Conservation (phyloP, 768 basidiomycete species). For the Tephrocybe sp. region DNA sequence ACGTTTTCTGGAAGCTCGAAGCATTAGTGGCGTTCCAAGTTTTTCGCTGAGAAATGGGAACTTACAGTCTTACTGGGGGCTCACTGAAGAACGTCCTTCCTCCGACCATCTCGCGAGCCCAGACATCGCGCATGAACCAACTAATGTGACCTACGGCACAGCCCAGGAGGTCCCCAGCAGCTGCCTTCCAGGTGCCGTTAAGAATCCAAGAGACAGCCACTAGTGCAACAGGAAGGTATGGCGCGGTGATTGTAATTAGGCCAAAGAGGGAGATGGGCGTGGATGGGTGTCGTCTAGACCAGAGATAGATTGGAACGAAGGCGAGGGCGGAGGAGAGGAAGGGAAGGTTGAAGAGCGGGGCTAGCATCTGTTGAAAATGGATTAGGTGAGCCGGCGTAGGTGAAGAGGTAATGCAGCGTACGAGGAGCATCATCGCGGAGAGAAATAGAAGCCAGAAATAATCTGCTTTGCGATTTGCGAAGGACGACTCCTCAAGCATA, state of each 20-base stretch:
- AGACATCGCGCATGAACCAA: conserved; percentile 84
- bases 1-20: conserved; percentile 46
- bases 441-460: conserved; percentile 93
- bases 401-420: conserved; percentile 32
- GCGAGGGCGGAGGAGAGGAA: conserved; percentile 92
- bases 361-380: conserved; percentile 51
- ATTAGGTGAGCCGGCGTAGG: not conserved
- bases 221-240: conserved; percentile 91
- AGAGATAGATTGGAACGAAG: conserved; percentile 95
- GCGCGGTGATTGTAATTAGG: conserved; percentile 90
- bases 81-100: conserved; percentile 71
- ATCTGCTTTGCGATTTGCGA: conserved; percentile 86
- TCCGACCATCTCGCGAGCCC: conserved; percentile 85
- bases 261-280: conserved; percentile 97
- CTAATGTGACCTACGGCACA: conserved; percentile 86
- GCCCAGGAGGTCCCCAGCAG: conserved; percentile 78
- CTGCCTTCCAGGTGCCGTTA: conserved; percentile 82
- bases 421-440: conserved; percentile 83
- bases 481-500: conserved; percentile 96
- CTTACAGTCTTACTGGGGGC: conserved; percentile 68
- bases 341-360: conserved; percentile 86
- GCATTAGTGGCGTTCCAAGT: not conserved
- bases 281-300: conserved; percentile 92
- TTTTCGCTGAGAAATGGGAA: conserved; percentile 17
- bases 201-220: conserved; percentile 84